Evolutionary conservation across 2,329 filamentous ascomycete species (phyloP).

Genomic region (Apiospora pterosperma): DNA sequence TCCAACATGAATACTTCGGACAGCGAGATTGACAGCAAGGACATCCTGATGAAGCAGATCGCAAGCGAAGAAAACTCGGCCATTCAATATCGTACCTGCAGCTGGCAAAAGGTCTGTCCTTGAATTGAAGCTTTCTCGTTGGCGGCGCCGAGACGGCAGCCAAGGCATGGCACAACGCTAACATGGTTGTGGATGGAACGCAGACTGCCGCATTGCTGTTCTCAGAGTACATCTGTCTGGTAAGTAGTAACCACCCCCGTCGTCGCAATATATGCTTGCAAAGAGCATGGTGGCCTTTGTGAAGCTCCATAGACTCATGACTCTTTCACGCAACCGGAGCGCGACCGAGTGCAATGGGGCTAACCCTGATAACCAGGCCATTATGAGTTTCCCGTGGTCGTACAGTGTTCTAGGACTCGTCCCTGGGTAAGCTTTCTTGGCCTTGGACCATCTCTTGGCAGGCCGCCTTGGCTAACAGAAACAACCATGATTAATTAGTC

Average conservation of each 20-base stretch:
- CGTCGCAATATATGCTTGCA: not conserved
- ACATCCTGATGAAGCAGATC: slow-evolving; percentile 63
- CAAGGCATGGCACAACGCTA: slow-evolving; percentile 10
- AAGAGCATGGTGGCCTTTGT: not conserved
- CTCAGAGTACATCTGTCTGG: slow-evolving; percentile 89
- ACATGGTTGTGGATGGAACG: slow-evolving; percentile 7
- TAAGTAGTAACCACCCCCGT: slow-evolving; percentile 17
- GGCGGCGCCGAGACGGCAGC: slow-evolving; percentile 9
- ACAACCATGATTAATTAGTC: slow-evolving; percentile 28
- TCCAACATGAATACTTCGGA: slow-evolving; percentile 31
- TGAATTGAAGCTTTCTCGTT: slow-evolving; percentile 1
- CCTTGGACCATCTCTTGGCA: slow-evolving; percentile 10
- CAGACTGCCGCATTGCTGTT: slow-evolving; percentile 85
- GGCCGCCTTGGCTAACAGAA: slow-evolving; percentile 1
- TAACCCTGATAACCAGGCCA: slow-evolving; percentile 40
- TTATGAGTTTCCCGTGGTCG: slow-evolving; percentile 95
- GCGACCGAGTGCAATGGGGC: not conserved
- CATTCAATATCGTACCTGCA: slow-evolving; percentile 91
- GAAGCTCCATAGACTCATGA: not conserved
- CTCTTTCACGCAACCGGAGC: slow-evolving; percentile 28
- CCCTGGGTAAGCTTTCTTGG: slow-evolving; percentile 52
- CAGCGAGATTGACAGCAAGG: slow-evolving; percentile 42
- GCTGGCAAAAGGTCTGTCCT: slow-evolving; percentile 76
- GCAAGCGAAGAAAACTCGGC: slow-evolving; percentile 72
- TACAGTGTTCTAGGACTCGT: slow-evolving; percentile 86